Evolutionary conservation across 2,329 filamentous ascomycete genomes (phyloP).

Genomic region (Ophiosphaerella herpotricha): DNA sequence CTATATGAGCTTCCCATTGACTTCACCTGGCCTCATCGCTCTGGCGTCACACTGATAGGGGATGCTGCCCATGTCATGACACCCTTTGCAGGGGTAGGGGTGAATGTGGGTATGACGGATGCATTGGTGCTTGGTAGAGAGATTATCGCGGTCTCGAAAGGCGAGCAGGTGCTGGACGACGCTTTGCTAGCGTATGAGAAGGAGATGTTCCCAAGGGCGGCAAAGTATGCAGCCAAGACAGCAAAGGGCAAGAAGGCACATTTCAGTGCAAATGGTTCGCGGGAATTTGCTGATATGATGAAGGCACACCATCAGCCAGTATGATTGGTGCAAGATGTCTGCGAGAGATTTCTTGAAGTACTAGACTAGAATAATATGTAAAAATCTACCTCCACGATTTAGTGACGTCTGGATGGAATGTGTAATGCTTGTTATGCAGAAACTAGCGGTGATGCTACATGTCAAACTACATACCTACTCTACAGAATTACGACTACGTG

Average conservation of each 20-base stretch:
- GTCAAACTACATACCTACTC: no score
- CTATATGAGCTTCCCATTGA: constrained; percentile 61
- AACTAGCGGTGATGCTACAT: background rate
- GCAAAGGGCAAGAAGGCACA: constrained; percentile 24
- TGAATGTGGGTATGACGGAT: constrained; percentile 63
- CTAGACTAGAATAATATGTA: no score
- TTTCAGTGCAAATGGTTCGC: constrained; percentile 24
- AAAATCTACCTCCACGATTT: no score
- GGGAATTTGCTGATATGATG: constrained; percentile 28
- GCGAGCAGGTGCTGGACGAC: constrained; percentile 25
- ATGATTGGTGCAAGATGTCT: background rate
- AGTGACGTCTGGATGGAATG: background rate
- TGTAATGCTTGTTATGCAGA: background rate
- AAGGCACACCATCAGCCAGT: constrained; percentile 14
- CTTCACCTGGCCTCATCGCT: constrained; percentile 55
- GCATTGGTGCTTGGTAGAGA: constrained; percentile 53
- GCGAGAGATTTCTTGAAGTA: no score
- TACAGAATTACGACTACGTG: no score
- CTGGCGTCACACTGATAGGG: constrained; percentile 61
- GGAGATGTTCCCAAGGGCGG: constrained; percentile 31
- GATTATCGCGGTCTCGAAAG: constrained; percentile 20
- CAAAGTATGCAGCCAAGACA: constrained; percentile 23
- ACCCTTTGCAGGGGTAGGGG: constrained; percentile 63
- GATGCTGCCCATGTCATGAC: constrained; percentile 66
- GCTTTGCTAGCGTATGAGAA: constrained; percentile 28